phyloP scores from a whole-genome alignment of 345 rosid species.

The Physaria fendleri region DNA sequence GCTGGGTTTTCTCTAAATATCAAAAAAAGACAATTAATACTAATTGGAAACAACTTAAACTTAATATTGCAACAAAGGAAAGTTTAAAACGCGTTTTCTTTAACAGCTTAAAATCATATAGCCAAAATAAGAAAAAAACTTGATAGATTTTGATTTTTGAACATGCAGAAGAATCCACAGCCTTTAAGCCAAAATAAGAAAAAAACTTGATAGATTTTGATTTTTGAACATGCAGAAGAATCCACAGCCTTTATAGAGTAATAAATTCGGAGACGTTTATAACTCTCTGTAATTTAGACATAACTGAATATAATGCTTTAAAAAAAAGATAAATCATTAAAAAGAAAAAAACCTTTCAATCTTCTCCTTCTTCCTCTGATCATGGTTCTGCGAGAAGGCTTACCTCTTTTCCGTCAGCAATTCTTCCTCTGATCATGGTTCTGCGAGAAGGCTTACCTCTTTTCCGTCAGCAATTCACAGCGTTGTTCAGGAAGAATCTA shows the following conservation, averaged over 20 bases:
- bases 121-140: not conserved
- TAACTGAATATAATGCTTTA: not conserved
- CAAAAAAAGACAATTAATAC: not conserved
- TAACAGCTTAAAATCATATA: not conserved
- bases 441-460: conserved; percentile 40
- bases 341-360: not conserved
- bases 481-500: conserved; percentile 65
- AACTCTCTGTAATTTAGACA: not conserved
- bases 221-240: too few species aligned
- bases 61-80: not conserved
- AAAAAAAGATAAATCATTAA: not conserved
- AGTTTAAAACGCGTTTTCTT: conserved; percentile 17
- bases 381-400: conserved; percentile 41
- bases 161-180: too few species aligned
- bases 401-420: conserved; percentile 50
- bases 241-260: not conserved
- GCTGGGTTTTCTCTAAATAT: not conserved
- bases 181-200: not conserved
- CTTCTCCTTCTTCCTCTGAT: conserved; percentile 11
- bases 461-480: conserved; percentile 50
- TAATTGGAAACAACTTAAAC: not conserved
- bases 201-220: not conserved
- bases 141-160: not conserved
- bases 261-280: not conserved
- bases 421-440: conserved; percentile 36